Base-by-base conservation (phyloP, 2,329 filamentous ascomycete genomes). In the Colletotrichum trifolii region DNA sequence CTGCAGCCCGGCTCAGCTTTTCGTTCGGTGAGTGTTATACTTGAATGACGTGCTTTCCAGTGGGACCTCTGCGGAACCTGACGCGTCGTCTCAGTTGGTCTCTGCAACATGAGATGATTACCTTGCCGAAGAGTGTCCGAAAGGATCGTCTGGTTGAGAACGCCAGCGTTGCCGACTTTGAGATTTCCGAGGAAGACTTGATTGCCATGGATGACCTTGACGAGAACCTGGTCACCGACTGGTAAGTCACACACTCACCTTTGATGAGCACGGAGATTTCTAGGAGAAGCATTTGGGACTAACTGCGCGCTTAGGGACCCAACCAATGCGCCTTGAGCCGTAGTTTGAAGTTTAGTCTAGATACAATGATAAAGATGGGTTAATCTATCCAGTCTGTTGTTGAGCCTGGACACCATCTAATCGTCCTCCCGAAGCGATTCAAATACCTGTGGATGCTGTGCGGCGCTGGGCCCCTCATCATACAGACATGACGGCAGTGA, bases 151-250 rank as follows among this genome's bases (percentile, higher is more conserved):
- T 94, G 60, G 69, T 85, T 5, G 85, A 89, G 73, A 94, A 94
- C 73, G 87, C 82, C 3, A 76, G 87, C 42, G 81, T 93, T 11
- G 84, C 82, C 2, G 78, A 79, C 0, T 89, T 92, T 68, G 81
- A 84, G 58, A 89, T 94, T 55, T 82, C 82, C 0, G 79, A 82
- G n/a, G 81, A 75, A n/a, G 89, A 93, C 72, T 84, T 93, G 83
- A 74, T 82, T 69, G 76, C 55, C 6, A 78, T 94, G 82, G 88
- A 92, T 72, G 82, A 71, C 0, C 77, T 93, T 54, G 90, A 94
- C 74, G 91, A 94, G 77, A 84, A 87, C 71, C 80, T 94, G 34
- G 89, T 93, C 2, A 93, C 90, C 2, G 89, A 91, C 78, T 85
- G 86, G 87, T 83, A 61, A 68, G 78, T 73, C 43, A 6, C 3